phyloP scores from a whole-genome alignment of 2,329 filamentous ascomycete species.

The Macroventuria anomochaeta region DNA sequence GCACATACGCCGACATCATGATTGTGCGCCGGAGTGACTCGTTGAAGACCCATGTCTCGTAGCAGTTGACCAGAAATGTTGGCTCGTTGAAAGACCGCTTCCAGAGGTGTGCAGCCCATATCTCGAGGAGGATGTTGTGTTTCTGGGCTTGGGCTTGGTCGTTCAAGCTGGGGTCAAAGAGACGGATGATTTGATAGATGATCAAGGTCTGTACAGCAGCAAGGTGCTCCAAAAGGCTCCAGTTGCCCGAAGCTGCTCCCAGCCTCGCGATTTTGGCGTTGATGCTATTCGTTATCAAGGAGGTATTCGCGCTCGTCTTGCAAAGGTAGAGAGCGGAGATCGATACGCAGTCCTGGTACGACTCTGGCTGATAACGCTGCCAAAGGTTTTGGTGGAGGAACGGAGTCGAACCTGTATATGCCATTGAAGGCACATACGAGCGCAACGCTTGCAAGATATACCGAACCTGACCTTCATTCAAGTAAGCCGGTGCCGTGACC shows the following conservation, averaged over 20 bases:
- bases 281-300: slow-evolving; percentile 29
- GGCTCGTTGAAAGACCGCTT: slow-evolving; percentile 27
- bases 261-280: slow-evolving; percentile 29
- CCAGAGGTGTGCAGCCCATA: slow-evolving; percentile 39
- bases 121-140: slow-evolving; percentile 33
- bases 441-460: slow-evolving; percentile 24
- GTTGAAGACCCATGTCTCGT: slow-evolving; percentile 34
- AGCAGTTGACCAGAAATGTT: not conserved
- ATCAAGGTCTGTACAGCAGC: slow-evolving; percentile 43
- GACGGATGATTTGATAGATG: slow-evolving; percentile 41
- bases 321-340: slow-evolving; percentile 36
- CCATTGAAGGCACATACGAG: slow-evolving; percentile 29
- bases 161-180: slow-evolving; percentile 34
- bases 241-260: slow-evolving; percentile 19
- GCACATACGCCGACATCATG: slow-evolving; percentile 36
- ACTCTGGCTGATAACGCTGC: slow-evolving; percentile 24
- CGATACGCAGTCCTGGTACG: slow-evolving; percentile 36
- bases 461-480: slow-evolving; percentile 24
- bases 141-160: slow-evolving; percentile 23
- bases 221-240: slow-evolving; percentile 37
- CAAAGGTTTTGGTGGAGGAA: slow-evolving; percentile 38
- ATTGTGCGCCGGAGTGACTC: slow-evolving; percentile 40
- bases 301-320: slow-evolving; percentile 28
- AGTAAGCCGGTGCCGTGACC: slow-evolving; percentile 15
- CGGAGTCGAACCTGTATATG: slow-evolving; percentile 29